Evolutionary conservation across 257 asterid species (phyloP).

Genomic region (Linaria vulgaris): DNA sequence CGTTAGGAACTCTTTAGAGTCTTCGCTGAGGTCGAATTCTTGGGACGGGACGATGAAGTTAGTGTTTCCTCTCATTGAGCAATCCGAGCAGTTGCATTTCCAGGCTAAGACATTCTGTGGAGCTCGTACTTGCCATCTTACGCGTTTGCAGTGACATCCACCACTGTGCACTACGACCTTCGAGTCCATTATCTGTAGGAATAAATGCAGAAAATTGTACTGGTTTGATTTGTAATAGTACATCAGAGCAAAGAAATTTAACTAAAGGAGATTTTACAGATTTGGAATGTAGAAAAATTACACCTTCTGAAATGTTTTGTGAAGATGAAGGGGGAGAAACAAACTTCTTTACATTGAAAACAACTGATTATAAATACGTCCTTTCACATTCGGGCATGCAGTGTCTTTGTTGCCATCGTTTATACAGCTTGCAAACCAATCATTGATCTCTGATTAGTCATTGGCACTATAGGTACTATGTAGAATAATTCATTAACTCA

Average conservation of each 20-base stretch:
- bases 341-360: no score
- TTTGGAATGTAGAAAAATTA: no score
- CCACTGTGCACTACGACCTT: constrained; percentile 58
- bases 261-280: not conserved
- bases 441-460: no score
- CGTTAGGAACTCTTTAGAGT: constrained; percentile 58
- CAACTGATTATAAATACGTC: no score
- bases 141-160: constrained; percentile 81
- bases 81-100: constrained; percentile 79
- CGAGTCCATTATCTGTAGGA: constrained; percentile 40
- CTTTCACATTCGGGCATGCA: no score
- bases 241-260: not conserved
- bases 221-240: not conserved
- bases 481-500: no score
- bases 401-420: no score
- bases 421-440: no score
- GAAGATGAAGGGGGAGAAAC: no score
- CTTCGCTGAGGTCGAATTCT: constrained; percentile 64
- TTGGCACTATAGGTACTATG: no score
- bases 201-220: not conserved
- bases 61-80: constrained; percentile 80
- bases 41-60: constrained; percentile 70
- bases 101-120: constrained; percentile 60
- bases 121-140: constrained; percentile 71
- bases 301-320: no score